Evolutionary conservation across 352 stramenopile genomes (phyloP).

Genomic region (Phytophthora pluvialis): DNA sequence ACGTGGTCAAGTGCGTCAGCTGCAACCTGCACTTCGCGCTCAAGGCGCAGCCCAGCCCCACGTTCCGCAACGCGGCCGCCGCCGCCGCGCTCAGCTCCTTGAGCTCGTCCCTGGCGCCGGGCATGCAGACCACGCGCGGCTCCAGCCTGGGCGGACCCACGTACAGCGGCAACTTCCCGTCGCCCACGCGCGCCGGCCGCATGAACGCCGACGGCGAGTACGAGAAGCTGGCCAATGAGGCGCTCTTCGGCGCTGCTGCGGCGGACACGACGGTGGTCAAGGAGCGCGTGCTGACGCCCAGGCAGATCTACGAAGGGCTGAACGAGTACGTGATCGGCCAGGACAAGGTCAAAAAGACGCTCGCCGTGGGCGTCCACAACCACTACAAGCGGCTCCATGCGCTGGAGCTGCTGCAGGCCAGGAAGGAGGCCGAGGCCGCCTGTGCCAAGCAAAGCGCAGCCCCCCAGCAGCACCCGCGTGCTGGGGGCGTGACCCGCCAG

Average conservation of each 20-base stretch:
- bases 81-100: slow-evolving; percentile 72
- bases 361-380: slow-evolving; percentile 97
- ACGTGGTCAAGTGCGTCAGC: slow-evolving; percentile 76
- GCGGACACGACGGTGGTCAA: slow-evolving; percentile 28
- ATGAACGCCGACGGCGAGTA: slow-evolving; percentile 81
- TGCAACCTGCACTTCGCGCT: slow-evolving; percentile 81
- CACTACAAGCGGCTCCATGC: slow-evolving; percentile 97
- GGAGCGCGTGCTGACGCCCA: slow-evolving; percentile 85
- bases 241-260: slow-evolving; percentile 28
- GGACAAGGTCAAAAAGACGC: slow-evolving; percentile 96
- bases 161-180: slow-evolving; percentile 33
- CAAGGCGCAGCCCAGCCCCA: slow-evolving; percentile 51
- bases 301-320: slow-evolving; percentile 94
- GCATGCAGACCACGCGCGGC: slow-evolving; percentile 52
- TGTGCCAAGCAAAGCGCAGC: slow-evolving; percentile 28
- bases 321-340: slow-evolving; percentile 98
- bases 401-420: slow-evolving; percentile 61
- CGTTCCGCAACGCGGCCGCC: slow-evolving; percentile 68
- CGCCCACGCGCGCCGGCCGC: slow-evolving; percentile 29
- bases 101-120: slow-evolving; percentile 59
- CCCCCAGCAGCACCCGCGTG: slow-evolving; percentile 34
- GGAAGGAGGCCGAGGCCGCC: slow-evolving; percentile 47
- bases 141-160: slow-evolving; percentile 40
- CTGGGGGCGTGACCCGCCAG: slow-evolving; percentile 36
- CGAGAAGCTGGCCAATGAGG: slow-evolving; percentile 75